Conservation (phyloP, 1,284 basidiomycete genomes). For the Irpex sp. region DNA sequence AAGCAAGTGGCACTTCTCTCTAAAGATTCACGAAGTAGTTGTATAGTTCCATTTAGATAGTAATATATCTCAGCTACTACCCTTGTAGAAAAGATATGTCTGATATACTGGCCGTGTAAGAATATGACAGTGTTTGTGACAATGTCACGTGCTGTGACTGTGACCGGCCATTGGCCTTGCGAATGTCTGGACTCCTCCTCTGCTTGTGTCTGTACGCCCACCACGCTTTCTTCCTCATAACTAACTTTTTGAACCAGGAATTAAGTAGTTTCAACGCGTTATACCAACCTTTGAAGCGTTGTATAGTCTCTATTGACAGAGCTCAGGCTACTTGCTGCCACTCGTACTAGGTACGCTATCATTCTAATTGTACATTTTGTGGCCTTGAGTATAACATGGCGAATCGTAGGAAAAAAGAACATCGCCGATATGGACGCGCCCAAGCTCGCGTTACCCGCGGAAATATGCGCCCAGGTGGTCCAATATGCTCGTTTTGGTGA, state of each 20-base stretch:
- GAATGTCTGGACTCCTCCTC: background rate
- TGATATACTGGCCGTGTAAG: too few species aligned
- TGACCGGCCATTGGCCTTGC: background rate
- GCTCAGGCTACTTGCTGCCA: too few species aligned
- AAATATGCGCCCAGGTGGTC: constrained; percentile 21
- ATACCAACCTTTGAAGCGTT: background rate
- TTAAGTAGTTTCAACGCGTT: background rate
- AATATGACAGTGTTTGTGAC: background rate
- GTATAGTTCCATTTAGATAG: too few species aligned
- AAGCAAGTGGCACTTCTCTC: background rate
- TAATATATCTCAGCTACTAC: too few species aligned
- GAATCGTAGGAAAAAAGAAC: background rate
- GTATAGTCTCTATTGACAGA: background rate
- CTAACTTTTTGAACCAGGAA: background rate
- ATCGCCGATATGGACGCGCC: background rate
- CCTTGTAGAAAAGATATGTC: too few species aligned
- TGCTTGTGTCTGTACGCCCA: background rate
- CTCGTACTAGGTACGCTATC: too few species aligned
- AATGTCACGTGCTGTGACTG: background rate
- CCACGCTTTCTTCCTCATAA: background rate
- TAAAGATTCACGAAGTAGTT: too few species aligned
- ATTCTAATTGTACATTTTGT: too few species aligned
- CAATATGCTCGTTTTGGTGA: constrained; percentile 18
- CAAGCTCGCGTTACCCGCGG: constrained; percentile 18
- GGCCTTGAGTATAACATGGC: too few species aligned